These are phyloP conservation scores for Aspergillus alliaceus DNA, from an alignment of 2,329 filamentous ascomycete species.

Conservation along the genomic window DNA sequence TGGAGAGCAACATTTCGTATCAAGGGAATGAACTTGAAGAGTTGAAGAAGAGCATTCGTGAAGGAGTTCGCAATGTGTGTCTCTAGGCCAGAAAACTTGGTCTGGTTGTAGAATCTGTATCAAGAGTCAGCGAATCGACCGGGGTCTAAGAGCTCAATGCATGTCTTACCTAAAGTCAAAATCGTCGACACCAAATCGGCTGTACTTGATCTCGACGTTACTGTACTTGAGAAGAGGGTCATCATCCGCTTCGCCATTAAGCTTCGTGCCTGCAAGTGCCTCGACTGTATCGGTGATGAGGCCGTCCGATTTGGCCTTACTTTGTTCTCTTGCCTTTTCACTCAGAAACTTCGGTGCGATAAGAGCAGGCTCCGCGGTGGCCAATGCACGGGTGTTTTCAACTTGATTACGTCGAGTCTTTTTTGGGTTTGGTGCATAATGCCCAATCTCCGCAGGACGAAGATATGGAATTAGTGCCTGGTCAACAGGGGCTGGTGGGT, in stretches of 20 bases:
- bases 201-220: conserved; percentile 97
- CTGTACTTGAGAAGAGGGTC: conserved; percentile 88
- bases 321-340: conserved; percentile 75
- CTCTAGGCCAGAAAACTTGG: conserved; percentile 84
- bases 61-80: conserved; percentile 98
- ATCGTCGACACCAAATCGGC: conserved; percentile 97
- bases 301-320: conserved; percentile 40
- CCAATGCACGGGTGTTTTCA: conserved; percentile 68
- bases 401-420: conserved; percentile 77
- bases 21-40: conserved; percentile 86
- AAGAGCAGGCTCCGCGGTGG: conserved; percentile 61
- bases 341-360: conserved; percentile 89
- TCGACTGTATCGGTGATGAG: conserved; percentile 59
- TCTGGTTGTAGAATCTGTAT: conserved; percentile 86
- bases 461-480: conserved; percentile 66
- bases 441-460: conserved; percentile 71
- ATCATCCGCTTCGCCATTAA: conserved; percentile 70
- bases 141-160: not conserved
- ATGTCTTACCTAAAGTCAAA: conserved; percentile 93
- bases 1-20: conserved; percentile 85
- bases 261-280: conserved; percentile 65
- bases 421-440: conserved; percentile 74
- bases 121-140: not conserved
- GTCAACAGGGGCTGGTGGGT: conserved; percentile 75
- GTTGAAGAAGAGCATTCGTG: conserved; percentile 85